Base-by-base conservation (phyloP, 225 moss, liverwort and hornwort genomes). In the Thuidium tamariscinum region DNA sequence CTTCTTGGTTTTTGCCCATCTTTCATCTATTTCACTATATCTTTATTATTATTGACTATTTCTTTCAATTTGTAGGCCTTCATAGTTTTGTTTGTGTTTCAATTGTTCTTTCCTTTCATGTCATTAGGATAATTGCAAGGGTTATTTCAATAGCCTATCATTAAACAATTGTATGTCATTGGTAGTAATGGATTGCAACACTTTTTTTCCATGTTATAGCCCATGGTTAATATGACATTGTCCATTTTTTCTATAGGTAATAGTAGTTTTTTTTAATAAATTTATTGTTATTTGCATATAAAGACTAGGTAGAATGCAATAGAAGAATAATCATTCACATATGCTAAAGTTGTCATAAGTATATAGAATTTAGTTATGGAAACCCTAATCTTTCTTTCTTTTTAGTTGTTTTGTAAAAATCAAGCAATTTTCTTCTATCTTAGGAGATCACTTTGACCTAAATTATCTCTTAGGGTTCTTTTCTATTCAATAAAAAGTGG, bases 211-310 rank as follows among this genome's bases (percentile, higher is more conserved):
- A 34, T 34, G 0, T 51, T 51, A 13, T 19, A 1, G 13, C 4
- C 1, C 0, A 0, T 74, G 2, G 12, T 3, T 2, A 74, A 0
- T 3, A 7, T 51, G 7, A 51, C 8, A 34, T n/a, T 13, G 5
- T n/a, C 3, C 8, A 13, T 34, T 22, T 34, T 34, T 74, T 22
- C 4, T 13, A 8, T 8, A 34, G 8, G 12, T 7, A 32, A 49
- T 49, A 20, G 7, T 49, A 74, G 5, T 4, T 20, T 74, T 32
- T 21, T 13, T 2, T n/a, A n/a, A 32, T 12, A 13, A 4, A 51
- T 8, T n/a, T 74, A 51, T 20, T 32, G 4, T 32, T 34, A 51
- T 49, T 34, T 51, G 8, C 2, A 8, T 21, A 34, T 51, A 21
- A 21, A 7, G 19, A 51, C 3, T 51, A 19, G 3, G 6, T 0